These are phyloP conservation scores for Ambrosia artemisiifolia DNA, from an alignment of 129 eudicot species.

Conservation along the genomic window DNA sequence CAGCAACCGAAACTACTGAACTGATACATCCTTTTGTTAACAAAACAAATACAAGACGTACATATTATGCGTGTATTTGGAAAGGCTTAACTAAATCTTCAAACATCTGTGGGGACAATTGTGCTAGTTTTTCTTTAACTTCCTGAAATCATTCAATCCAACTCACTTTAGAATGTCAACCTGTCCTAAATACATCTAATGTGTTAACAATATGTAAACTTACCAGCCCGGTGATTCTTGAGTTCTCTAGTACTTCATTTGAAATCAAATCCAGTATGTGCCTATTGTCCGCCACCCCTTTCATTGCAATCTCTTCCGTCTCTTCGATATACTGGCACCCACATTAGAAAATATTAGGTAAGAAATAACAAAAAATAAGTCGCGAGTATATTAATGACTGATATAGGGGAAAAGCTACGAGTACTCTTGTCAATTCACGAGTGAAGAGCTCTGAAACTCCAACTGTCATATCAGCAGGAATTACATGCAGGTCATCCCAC, in stretches of 20 bases:
- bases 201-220: constrained; percentile 6
- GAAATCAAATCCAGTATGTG: constrained; percentile 70
- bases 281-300: constrained; percentile 69
- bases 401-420: background rate
- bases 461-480: constrained; percentile 72
- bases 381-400: background rate
- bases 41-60: constrained; percentile 18
- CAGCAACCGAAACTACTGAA: background rate
- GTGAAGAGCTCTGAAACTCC: constrained; percentile 94
- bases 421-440: constrained; percentile 92
- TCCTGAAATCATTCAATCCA: constrained; percentile 46
- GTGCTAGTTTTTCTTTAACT: constrained; percentile 54
- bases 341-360: constrained; percentile 4
- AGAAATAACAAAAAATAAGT: background rate
- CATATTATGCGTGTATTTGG: constrained; percentile 65
- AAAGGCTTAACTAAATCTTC: constrained; percentile 81
- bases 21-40: background rate
- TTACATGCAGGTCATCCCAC: constrained; percentile 88
- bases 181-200: background rate
- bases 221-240: constrained; percentile 93
- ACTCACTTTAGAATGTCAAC: background rate
- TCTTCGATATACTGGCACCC: constrained; percentile 84
- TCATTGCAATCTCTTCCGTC: constrained; percentile 84
- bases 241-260: constrained; percentile 50
- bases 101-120: constrained; percentile 69